Conservation (phyloP, 495 filamentous ascomycete species). For the Xylaria palmicola region DNA sequence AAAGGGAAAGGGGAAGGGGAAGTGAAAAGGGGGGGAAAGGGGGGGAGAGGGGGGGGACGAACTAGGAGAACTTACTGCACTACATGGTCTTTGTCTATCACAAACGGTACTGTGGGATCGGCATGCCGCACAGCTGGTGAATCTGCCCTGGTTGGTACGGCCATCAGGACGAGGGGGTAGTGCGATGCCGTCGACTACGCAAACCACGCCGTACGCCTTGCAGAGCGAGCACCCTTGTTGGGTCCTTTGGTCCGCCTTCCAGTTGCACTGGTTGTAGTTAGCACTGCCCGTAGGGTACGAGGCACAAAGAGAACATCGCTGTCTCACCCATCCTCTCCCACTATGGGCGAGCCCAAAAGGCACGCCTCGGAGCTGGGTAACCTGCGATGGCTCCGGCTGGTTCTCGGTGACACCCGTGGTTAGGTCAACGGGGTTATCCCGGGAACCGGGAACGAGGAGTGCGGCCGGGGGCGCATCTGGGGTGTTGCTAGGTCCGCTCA, state of each 20-base stretch:
- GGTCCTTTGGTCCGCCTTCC: background rate
- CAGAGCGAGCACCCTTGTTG: background rate
- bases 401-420: background rate
- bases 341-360: no score
- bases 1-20: no score
- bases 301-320: background rate
- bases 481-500: no score
- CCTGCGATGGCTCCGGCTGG: no score
- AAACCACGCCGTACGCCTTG: background rate
- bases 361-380: no score
- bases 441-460: no score
- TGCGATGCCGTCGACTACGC: background rate
- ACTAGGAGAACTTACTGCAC: no score
- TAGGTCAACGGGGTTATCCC: no score
- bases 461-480: no score
- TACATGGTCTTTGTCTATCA: conserved; percentile 23
- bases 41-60: no score
- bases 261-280: background rate
- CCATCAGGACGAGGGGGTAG: background rate
- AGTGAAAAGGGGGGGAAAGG: no score
- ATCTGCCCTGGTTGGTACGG: background rate
- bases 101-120: background rate
- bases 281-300: background rate
- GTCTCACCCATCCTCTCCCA: no score
- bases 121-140: background rate